A percentile compares a stretch with the other conserved stretches of the same genome.
Conservation (phyloP, 148 eudicot species). For the Salicornia ramosissima region DNA sequence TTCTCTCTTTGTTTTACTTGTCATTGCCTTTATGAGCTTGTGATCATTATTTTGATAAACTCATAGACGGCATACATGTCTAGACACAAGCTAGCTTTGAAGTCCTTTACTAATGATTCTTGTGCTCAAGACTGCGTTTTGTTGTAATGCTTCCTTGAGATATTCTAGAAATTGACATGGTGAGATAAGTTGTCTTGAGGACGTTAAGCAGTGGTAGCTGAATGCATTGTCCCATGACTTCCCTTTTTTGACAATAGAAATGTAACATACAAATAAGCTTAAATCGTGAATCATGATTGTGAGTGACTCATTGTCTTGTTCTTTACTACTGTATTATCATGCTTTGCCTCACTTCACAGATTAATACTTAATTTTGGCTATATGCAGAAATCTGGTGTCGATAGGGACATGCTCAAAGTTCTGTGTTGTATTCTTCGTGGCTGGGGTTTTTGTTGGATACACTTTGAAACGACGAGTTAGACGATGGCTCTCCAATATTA, state of each 20-base stretch:
- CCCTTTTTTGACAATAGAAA: too few relatives aligned
- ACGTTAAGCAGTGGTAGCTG: too few relatives aligned
- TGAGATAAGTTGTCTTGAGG: background rate
- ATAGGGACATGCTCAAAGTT: conserved; percentile 82
- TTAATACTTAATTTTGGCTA: background rate
- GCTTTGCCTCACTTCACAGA: background rate
- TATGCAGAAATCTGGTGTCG: conserved; percentile 54
- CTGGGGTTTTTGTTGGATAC: conserved; percentile 76
- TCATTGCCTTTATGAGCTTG: too few relatives aligned
- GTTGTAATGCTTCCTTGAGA: background rate
- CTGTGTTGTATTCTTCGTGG: conserved; percentile 65
- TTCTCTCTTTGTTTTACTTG: too few relatives aligned
- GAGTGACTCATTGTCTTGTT: too few relatives aligned
- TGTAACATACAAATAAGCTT: too few relatives aligned
- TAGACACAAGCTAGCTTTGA: too few relatives aligned
- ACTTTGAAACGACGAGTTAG: conserved; percentile 70
- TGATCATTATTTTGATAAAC: too few relatives aligned
- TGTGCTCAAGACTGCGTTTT: background rate
- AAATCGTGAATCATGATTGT: too few relatives aligned
- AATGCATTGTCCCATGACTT: too few relatives aligned
- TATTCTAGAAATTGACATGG: background rate
- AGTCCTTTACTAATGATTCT: background rate
- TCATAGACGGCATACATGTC: too few relatives aligned
- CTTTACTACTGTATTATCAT: background rate
- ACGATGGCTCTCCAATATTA: conserved; percentile 62